Conservation (phyloP, 2,329 filamentous ascomycete genomes). For the Knoxdaviesia capensis region DNA sequence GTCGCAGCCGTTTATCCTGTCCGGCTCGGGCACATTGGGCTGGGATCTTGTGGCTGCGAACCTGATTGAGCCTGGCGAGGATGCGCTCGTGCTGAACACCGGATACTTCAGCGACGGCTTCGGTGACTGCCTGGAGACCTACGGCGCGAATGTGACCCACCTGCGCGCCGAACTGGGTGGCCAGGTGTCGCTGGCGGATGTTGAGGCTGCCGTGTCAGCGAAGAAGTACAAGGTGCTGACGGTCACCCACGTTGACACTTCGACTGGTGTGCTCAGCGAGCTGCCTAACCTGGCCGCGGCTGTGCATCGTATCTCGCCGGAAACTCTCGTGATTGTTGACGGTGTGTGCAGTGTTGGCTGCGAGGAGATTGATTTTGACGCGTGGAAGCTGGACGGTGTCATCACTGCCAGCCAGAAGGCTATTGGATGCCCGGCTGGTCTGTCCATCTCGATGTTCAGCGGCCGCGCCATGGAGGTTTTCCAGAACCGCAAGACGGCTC, state of each 20-base stretch:
- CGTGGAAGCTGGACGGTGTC: conserved; percentile 82
- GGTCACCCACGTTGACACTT: conserved; percentile 93
- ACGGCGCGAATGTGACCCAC: conserved; percentile 78
- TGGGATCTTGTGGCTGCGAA: conserved; percentile 97
- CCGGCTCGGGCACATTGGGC: conserved; percentile 83
- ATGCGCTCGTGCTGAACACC: conserved; percentile 81
- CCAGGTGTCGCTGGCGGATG: conserved; percentile 65
- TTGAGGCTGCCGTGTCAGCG: conserved; percentile 73
- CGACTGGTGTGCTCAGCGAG: conserved; percentile 85
- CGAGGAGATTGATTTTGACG: conserved; percentile 91
- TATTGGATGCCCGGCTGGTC: conserved; percentile 82
- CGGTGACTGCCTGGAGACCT: conserved; percentile 75
- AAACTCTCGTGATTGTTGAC: conserved; percentile 82
- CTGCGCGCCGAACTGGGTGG: conserved; percentile 77
- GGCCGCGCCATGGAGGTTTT: conserved; percentile 67
- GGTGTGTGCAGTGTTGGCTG: conserved; percentile 93
- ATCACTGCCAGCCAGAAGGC: conserved; percentile 93
- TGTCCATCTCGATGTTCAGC: conserved; percentile 89
- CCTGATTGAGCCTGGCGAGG: conserved; percentile 70
- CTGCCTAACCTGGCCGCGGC: conserved; percentile 67
- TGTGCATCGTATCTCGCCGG: conserved; percentile 69
- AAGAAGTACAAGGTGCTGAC: conserved; percentile 91
- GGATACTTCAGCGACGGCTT: conserved; percentile 97
- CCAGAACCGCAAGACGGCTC: conserved; percentile 61
- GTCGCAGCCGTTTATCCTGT: conserved; percentile 82